phyloP scores from a whole-genome alignment of 2,329 filamentous ascomycete genomes.

The Sporothrix curviconia region DNA sequence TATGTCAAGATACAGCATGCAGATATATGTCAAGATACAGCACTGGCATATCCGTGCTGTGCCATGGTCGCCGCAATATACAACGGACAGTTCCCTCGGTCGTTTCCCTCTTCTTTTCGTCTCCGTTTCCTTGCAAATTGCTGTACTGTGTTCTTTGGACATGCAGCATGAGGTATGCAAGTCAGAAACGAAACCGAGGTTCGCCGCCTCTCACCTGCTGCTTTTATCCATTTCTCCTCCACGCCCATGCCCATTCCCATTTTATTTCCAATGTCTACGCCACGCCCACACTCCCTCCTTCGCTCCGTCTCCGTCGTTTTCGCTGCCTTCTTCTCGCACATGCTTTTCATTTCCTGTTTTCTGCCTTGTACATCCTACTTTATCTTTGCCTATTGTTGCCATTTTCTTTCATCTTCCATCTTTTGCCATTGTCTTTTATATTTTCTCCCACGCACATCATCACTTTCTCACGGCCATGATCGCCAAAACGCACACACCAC shows the following conservation, averaged over 20 bases:
- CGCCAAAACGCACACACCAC: neutral
- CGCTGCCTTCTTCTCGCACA: too few relatives aligned
- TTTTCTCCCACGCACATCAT: neutral
- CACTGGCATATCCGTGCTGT: too few relatives aligned
- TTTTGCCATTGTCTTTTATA: neutral
- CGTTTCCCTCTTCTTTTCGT: neutral
- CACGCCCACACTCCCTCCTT: too few relatives aligned
- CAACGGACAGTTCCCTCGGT: neutral
- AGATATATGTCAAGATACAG: too few relatives aligned
- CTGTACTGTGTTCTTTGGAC: too few relatives aligned
- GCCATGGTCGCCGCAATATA: neutral
- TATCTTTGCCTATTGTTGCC: neutral
- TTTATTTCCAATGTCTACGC: too few relatives aligned
- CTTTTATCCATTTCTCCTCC: too few relatives aligned
- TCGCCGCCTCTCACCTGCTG: too few relatives aligned
- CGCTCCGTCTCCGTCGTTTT: neutral
- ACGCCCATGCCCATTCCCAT: too few relatives aligned
- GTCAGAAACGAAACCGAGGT: too few relatives aligned
- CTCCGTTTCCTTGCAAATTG: neutral
- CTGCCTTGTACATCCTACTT: neutral
- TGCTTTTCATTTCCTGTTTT: neutral
- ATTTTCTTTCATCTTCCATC: neutral
- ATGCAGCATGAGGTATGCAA: too few relatives aligned
- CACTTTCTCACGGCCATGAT: neutral
- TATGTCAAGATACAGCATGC: too few relatives aligned